A percentile compares a stretch with the other conserved stretches of the same genome.
These are phyloP conservation scores for Phytophthora vignae DNA, from an alignment of 352 stramenopile species.

Conservation along the genomic window DNA sequence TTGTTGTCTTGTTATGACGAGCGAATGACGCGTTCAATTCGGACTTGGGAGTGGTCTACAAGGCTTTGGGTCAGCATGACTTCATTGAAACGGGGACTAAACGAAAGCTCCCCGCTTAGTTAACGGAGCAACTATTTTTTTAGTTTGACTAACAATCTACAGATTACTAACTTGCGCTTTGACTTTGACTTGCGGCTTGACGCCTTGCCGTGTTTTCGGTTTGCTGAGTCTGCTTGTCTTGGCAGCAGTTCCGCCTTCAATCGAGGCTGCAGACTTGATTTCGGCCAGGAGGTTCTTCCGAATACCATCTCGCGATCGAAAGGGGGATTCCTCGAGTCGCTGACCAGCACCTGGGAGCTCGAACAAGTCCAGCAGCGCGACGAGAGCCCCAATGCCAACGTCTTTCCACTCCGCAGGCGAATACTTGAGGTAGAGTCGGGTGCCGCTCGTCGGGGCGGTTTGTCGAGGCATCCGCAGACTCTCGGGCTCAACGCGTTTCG, in stretches of 20 bases:
- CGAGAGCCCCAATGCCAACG: conserved; percentile 66
- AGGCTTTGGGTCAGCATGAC: too few species aligned
- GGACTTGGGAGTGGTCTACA: conserved; percentile 3
- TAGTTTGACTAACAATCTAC: neutral
- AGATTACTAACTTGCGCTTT: conserved; percentile 12
- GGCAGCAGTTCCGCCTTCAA: conserved; percentile 2
- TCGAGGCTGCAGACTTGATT: conserved; percentile 35
- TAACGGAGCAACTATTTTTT: too few species aligned
- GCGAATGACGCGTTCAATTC: conserved; percentile 16
- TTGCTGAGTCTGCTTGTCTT: conserved; percentile 22
- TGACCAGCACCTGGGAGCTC: conserved; percentile 46
- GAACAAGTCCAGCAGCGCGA: conserved; percentile 73
- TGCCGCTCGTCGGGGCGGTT: conserved; percentile 27
- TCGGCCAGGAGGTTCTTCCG: conserved; percentile 61
- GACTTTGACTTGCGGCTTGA: conserved; percentile 25
- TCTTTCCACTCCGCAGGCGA: conserved; percentile 70
- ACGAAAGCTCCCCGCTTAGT: too few species aligned
- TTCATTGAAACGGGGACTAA: too few species aligned
- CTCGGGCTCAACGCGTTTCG: conserved; percentile 13
- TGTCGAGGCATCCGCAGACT: conserved; percentile 25
- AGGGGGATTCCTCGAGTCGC: conserved; percentile 50
- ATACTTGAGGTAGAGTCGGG: conserved; percentile 71
- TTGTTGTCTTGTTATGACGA: conserved; percentile 7
- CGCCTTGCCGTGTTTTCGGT: conserved; percentile 14
- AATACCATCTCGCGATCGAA: conserved; percentile 62